Conservation (phyloP, 768 basidiomycete genomes). For the Lentinula edodes region DNA sequence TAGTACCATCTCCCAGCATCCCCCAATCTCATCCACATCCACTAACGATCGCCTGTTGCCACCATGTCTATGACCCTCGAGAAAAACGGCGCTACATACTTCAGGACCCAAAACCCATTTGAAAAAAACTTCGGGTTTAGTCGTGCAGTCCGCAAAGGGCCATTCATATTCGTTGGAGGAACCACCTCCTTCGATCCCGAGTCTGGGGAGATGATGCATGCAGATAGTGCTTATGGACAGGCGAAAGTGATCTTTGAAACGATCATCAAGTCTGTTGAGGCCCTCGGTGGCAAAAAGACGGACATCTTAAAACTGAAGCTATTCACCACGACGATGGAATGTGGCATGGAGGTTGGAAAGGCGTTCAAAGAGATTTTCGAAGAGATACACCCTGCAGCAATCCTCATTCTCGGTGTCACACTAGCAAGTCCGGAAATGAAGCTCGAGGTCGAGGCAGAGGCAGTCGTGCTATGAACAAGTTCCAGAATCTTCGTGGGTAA, state of each 20-base stretch:
- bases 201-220: conserved; percentile 33
- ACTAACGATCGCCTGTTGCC: neutral
- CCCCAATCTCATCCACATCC: neutral
- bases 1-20: neutral
- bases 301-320: conserved; percentile 45
- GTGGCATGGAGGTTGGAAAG: conserved; percentile 26
- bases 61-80: neutral
- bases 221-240: conserved; percentile 41
- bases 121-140: conserved; percentile 48
- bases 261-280: conserved; percentile 37
- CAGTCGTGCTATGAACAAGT: conserved; percentile 16
- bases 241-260: conserved; percentile 37
- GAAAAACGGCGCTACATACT: conserved; percentile 1
- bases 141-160: conserved; percentile 44
- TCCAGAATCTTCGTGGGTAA: neutral
- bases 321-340: conserved; percentile 39
- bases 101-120: conserved; percentile 42
- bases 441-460: conserved; percentile 54
- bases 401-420: conserved; percentile 41
- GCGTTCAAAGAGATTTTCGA: conserved; percentile 37
- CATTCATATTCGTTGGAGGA: conserved; percentile 49
- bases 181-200: conserved; percentile 42
- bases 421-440: conserved; percentile 45
- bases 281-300: conserved; percentile 33
- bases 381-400: conserved; percentile 41